Evolutionary conservation across 345 rosid species (phyloP), one percentile per base, ranked within the genome.

Genomic region (Salix exigua): DNA sequence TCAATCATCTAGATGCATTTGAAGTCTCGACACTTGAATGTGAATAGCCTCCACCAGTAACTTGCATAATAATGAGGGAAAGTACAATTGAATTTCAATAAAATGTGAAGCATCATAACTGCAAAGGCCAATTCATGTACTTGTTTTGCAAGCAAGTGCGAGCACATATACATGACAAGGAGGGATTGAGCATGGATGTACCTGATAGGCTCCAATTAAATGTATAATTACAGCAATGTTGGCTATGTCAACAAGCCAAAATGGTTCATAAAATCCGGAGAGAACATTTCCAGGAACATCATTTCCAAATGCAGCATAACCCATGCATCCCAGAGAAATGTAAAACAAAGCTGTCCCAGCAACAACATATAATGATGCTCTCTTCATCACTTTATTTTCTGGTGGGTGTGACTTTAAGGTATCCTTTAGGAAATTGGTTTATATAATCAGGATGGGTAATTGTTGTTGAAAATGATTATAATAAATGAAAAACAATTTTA

Each of bases 251-350:
- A 87, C 75, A 23, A 87, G 87, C 86, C 89, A 87, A 61, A 74
- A 81, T 1, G 87, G 79, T 7, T 82, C 60, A 40, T 72, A 79
- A 38, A 84, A 82, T 8, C 87, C 84, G 6, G 84, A 63, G 37
- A 87, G 79, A 77, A 87, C 44, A 78, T 87, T 87, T 70, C 87
- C 90, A 1, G 85, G 76, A 30, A 75, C 73, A 8, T 73, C 35
- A 75, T 65, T 80, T 16, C 90, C 90, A 30, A 85, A 85, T 21
- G 87, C 88, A 0, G 87, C 88, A 72, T 87, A 85, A 14, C 87
- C 88, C 50, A 80, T 14, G 66, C 78, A 69, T 23, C 66, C 90
- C 72, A 77, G 46, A 61, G n/a, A 73, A 33, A 85, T n/a, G 70
- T 85, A 81, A 74, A 82, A 87, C 62, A 75, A 0, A 40, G 90